phyloP scores from a whole-genome alignment of 371 early-diverging fungal genomes.

The Actinomortierella ambigua region DNA sequence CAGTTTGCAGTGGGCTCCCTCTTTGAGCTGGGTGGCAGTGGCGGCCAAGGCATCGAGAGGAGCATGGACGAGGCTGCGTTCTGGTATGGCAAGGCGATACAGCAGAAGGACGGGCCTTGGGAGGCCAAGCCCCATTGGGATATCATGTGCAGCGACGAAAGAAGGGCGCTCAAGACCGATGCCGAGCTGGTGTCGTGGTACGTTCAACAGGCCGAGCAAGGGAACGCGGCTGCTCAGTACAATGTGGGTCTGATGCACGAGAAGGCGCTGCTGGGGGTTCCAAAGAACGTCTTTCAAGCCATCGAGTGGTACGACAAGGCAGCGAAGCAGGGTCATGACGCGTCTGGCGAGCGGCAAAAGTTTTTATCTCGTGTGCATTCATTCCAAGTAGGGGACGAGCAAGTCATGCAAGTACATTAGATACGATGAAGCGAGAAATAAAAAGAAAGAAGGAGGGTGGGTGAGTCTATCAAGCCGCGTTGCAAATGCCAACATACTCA shows the following conservation, averaged over 20 bases:
- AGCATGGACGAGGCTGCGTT: constrained; percentile 66
- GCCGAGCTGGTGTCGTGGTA: constrained; percentile 75
- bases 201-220: constrained; percentile 61
- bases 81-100: constrained; percentile 84
- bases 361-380: too few species aligned
- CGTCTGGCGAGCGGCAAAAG: too few species aligned
- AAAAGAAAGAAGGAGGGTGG: too few species aligned
- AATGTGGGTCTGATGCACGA: constrained; percentile 77
- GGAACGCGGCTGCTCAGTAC: constrained; percentile 83
- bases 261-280: constrained; percentile 79
- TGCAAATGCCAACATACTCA: too few species aligned
- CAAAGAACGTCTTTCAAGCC: constrained; percentile 57
- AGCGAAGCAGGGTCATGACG: constrained; percentile 81
- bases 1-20: constrained; percentile 87
- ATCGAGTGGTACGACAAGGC: constrained; percentile 81
- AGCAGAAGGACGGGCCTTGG: constrained; percentile 78
- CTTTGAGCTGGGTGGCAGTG: too few species aligned
- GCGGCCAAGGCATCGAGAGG: constrained; percentile 77
- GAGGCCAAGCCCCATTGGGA: constrained; percentile 79
- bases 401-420: too few species aligned
- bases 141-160: constrained; percentile 86
- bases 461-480: too few species aligned
- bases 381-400: too few species aligned
- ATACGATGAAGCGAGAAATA: too few species aligned
- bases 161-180: constrained; percentile 69